A percentile compares a stretch with the other conserved stretches of the same genome.
Conservation (phyloP, 2,329 filamentous ascomycete genomes). For the Lasiodiplodia gonubiensis region DNA sequence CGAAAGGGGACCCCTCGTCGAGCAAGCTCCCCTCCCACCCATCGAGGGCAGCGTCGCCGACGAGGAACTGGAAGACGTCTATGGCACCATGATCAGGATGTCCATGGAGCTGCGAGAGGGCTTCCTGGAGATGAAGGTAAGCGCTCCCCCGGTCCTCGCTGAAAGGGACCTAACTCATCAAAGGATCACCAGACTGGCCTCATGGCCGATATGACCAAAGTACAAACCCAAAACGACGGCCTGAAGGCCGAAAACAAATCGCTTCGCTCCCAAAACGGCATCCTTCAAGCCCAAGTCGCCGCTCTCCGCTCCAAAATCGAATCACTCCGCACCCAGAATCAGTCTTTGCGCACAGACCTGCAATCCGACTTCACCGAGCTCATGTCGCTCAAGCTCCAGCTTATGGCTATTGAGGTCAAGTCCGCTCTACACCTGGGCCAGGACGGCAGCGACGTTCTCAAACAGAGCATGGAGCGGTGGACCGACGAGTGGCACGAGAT, state of each 20-base stretch:
- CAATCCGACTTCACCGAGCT: conserved; percentile 48
- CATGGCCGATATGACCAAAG: conserved; percentile 15
- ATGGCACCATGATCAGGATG: conserved; percentile 22
- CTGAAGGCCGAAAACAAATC: conserved; percentile 17
- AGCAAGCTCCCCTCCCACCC: neutral
- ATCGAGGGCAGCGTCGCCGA: conserved; percentile 6
- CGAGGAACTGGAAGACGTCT: conserved; percentile 23
- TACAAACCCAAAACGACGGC: conserved; percentile 7
- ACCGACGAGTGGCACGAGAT: conserved; percentile 25
- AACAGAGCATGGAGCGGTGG: conserved; percentile 25
- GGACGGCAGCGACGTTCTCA: conserved; percentile 13
- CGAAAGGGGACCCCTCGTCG: neutral
- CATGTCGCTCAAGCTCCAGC: conserved; percentile 47
- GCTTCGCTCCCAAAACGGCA: conserved; percentile 22
- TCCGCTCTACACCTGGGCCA: conserved; percentile 13
- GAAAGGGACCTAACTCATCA: conserved; percentile 18
- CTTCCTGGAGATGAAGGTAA: conserved; percentile 25
- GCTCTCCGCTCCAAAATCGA: conserved; percentile 37
- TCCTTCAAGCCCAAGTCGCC: conserved; percentile 18
- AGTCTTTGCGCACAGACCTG: conserved; percentile 43
- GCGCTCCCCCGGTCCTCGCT: neutral
- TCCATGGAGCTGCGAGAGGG: conserved; percentile 23
- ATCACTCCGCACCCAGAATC: conserved; percentile 45
- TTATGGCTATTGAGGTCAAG: conserved; percentile 42
- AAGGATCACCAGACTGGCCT: conserved; percentile 24